Evolutionary conservation across 352 stramenopile species (phyloP), one percentile per base, ranked within the genome.

Genomic region (Phytophthora syringae): DNA sequence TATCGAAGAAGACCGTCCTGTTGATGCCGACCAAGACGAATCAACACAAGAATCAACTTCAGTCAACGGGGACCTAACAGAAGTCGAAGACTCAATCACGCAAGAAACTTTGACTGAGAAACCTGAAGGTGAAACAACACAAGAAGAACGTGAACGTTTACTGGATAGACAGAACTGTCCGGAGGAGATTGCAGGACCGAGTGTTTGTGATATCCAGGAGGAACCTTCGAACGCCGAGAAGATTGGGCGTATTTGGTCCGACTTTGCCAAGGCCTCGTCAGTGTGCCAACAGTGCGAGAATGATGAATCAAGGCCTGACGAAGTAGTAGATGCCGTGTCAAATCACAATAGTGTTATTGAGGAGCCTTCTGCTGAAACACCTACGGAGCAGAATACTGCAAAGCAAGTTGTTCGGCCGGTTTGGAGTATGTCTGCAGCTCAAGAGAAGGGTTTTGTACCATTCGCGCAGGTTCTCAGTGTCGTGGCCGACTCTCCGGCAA

Each of bases 401-500:
- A 30, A 34, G 10, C 22, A 56, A 34, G 22, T 28, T 7, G 6
- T 6, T 20, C 16, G 22, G 32, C 16, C 32, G 12, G n/a, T 62
- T 6, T 63, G 59, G 64, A 69, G 39, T 28, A 59, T 66, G 47
- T 54, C 53, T 7, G 34, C 50, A 6, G 44, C 71, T 42, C 30
- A 16, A 40, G 39, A 44, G 13, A 22, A 53, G 3, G 60, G 56
- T 1, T 54, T 75, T 9, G 13, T 55, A 25, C 80, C 82, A 4
- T 86, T 89, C 43, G 82, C 80, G 0, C 63, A 87, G 34, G 58
- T 89, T 40, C 40, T 84, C 24, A 84, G 70, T 28, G 79, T 89
- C 1, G 63, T 52, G 11, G 40, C 51, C 1, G 45, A 58, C 11
- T 91, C 82, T 0, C 82, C 82, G 10, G 79, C 82, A 0, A 79